These are phyloP conservation scores for Boletales sp. DNA, from an alignment of 768 basidiomycete species.

Conservation along the genomic window DNA sequence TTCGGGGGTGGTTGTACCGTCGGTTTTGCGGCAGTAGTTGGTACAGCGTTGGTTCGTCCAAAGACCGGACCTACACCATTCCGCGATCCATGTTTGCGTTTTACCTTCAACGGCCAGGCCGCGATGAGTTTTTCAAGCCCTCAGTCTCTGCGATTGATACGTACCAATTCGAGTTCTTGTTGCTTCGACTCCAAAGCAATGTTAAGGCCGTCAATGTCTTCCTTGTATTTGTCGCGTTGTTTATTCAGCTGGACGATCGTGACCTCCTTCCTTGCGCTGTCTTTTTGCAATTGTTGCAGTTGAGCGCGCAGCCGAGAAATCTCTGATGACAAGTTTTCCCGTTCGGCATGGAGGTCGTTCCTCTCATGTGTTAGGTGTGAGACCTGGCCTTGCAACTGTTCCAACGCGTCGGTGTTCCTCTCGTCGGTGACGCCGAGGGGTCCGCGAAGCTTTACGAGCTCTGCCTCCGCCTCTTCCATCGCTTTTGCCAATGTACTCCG, in stretches of 20 bases:
- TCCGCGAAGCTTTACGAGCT: conserved; percentile 38
- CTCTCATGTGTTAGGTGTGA: conserved; percentile 30
- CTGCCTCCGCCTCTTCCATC: conserved; percentile 23
- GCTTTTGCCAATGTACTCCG: conserved; percentile 37
- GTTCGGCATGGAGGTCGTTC: conserved; percentile 55
- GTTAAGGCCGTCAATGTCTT: conserved; percentile 80
- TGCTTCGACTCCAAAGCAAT: conserved; percentile 93
- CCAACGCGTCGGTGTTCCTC: conserved; percentile 25
- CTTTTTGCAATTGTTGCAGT: conserved; percentile 69
- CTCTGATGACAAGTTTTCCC: conserved; percentile 39
- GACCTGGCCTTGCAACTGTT: conserved; percentile 14
- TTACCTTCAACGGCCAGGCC: conserved; percentile 42
- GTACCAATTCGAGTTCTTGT: conserved; percentile 86
- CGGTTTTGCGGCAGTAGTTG: no score
- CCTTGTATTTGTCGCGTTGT: conserved; percentile 61
- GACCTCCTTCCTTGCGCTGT: conserved; percentile 83
- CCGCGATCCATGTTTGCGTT: conserved; percentile 56
- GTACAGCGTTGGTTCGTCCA: conserved; percentile 42
- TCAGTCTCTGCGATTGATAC: conserved; percentile 22
- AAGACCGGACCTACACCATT: conserved; percentile 57
- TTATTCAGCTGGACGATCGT: conserved; percentile 71
- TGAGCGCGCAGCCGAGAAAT: conserved; percentile 57
- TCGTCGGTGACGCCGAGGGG: conserved; percentile 48
- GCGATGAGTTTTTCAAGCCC: neutral
- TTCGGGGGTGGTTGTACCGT: no score